Conservation (phyloP, 179 eudicot genomes). For the Silene noctiflora region DNA sequence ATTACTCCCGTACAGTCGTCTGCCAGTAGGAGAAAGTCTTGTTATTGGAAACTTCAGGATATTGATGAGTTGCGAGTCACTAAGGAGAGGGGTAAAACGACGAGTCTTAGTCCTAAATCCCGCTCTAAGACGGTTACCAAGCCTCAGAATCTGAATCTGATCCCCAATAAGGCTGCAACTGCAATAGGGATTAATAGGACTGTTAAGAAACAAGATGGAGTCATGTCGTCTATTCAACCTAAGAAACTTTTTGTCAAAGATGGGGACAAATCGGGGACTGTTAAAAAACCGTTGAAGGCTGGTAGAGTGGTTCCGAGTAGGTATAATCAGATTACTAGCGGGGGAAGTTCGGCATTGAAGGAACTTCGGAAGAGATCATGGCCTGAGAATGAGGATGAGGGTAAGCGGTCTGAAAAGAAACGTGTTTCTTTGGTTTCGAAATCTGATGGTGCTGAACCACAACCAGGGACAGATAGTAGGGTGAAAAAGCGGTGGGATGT, state of each 20-base stretch:
- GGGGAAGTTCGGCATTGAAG: constrained; percentile 44
- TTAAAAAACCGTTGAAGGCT: constrained; percentile 58
- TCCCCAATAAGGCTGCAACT: constrained; percentile 50
- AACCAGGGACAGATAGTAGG: background rate
- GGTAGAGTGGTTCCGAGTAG: constrained; percentile 82
- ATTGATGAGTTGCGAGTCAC: constrained; percentile 63
- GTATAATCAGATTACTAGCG: constrained; percentile 51
- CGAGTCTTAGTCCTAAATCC: constrained; percentile 65
- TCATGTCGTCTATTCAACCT: constrained; percentile 59
- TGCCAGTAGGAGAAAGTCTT: constrained; percentile 64
- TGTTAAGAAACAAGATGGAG: constrained; percentile 62
- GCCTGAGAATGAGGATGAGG: constrained; percentile 62
- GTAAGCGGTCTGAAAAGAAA: constrained; percentile 51
- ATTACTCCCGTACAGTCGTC: constrained; percentile 36
- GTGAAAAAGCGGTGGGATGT: constrained; percentile 11
- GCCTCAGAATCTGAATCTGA: constrained; percentile 9
- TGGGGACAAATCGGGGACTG: constrained; percentile 49
- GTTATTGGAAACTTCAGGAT: constrained; percentile 75
- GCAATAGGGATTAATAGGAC: constrained; percentile 56
- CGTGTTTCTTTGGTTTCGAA: constrained; percentile 51
- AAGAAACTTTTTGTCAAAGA: constrained; percentile 69
- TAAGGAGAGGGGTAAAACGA: constrained; percentile 54
- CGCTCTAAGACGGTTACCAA: constrained; percentile 32
- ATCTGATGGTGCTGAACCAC: too few relatives aligned
- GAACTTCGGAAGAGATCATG: constrained; percentile 63